These are phyloP conservation scores for Alternaria panax DNA, from an alignment of 2,329 filamentous ascomycete genomes.

Conservation along the genomic window DNA sequence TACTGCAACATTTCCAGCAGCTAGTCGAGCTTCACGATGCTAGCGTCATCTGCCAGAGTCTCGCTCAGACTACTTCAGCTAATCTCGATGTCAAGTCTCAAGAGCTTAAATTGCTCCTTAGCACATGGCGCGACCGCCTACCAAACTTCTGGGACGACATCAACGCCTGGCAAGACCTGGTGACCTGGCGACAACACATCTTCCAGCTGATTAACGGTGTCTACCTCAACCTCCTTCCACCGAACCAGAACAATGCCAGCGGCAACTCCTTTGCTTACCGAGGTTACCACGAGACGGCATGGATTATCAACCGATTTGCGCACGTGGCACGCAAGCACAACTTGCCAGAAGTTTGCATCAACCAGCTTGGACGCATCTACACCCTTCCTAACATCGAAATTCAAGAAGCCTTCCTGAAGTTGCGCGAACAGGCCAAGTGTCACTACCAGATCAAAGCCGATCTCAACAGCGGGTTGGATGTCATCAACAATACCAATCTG, in stretches of 20 bases:
- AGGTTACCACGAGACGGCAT: conserved; percentile 97
- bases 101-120: conserved; percentile 90
- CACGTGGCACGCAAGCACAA: conserved; percentile 98
- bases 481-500: conserved; percentile 99
- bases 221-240: conserved; percentile 84
- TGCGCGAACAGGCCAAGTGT: conserved; percentile 98
- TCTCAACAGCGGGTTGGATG: conserved; percentile 89
- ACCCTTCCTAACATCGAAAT: conserved; percentile 99
- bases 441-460: conserved; percentile 97
- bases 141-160: conserved; percentile 99
- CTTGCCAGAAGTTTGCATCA: conserved; percentile 96
- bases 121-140: conserved; percentile 92
- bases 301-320: conserved; percentile 99
- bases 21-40: conserved; percentile 97
- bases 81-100: conserved; percentile 95
- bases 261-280: conserved; percentile 95
- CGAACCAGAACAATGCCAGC: conserved; percentile 76
- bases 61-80: conserved; percentile 79
- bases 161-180: conserved; percentile 97
- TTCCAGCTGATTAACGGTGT: conserved; percentile 96
- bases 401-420: conserved; percentile 96
- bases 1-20: conserved; percentile 97
- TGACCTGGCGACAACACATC: conserved; percentile 99
- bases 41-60: conserved; percentile 91
- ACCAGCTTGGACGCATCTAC: conserved; percentile 95